Evolutionary conservation across 2,329 filamentous ascomycete genomes (phyloP).

Genomic region (Tolypocladium sp.): DNA sequence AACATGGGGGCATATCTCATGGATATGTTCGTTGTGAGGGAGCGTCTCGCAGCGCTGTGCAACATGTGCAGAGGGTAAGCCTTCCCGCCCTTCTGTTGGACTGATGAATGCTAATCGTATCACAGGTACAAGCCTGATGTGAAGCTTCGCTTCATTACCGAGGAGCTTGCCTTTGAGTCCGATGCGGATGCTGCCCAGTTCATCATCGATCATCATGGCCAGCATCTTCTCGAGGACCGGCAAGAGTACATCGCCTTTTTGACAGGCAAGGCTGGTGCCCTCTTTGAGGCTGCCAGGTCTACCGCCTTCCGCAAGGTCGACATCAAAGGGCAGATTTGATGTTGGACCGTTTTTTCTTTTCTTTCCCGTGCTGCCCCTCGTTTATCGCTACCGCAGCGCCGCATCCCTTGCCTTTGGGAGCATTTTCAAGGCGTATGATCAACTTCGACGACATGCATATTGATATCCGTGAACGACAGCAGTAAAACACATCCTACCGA

Average conservation of each 20-base stretch:
- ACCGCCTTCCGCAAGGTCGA: conserved; percentile 81
- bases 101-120: conserved; percentile 31
- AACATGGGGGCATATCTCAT: conserved; percentile 98
- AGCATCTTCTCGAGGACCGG: conserved; percentile 68
- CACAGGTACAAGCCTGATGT: conserved; percentile 85
- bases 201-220: conserved; percentile 69
- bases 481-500: background rate
- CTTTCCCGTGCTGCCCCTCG: background rate
- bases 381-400: background rate
- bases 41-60: conserved; percentile 82
- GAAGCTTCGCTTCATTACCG: conserved; percentile 82
- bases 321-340: conserved; percentile 93
- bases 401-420: background rate
- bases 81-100: background rate
- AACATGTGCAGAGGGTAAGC: conserved; percentile 93
- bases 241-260: conserved; percentile 65
- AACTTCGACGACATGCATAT: background rate
- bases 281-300: conserved; percentile 66
- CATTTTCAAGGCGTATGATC: background rate
- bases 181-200: conserved; percentile 88
- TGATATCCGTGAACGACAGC: conserved; percentile 1
- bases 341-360: conserved; percentile 1
- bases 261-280: conserved; percentile 59
- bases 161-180: conserved; percentile 92
- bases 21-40: conserved; percentile 96